Evolutionary conservation across 495 filamentous ascomycete genomes (phyloP), one percentile per base, ranked within the genome.

Genomic region (Penicillium robsamsonii): DNA sequence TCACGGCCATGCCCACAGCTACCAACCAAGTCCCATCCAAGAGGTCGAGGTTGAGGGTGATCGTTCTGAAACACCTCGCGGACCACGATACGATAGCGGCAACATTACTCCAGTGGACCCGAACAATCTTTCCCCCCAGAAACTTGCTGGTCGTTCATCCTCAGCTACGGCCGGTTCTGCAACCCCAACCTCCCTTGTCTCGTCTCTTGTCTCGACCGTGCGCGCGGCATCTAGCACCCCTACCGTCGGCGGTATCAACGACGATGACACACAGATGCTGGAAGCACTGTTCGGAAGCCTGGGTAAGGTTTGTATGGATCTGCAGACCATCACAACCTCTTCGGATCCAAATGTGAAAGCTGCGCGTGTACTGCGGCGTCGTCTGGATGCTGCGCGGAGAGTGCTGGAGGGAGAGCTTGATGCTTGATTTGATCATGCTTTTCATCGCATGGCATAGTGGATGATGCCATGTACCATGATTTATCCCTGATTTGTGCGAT

Each of bases 241-340:
- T 12, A 61, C 37, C 5, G 43, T 53, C 1, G 66, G 60, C 66
- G 80, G 72, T 60, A 68, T 90, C 37, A 80, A 81, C 45, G 79
- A 83, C 38, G 84, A 89, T 44, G 89, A 92, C 60, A 85, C 86
- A 59, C 82, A 86, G 53, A 80, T 93, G 13, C 80, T 93, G n/a
- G 88, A 92, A 63, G 75, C 82, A 46, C 72, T 96, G 5, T 85
- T 92, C 10, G 79, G 82, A n/a, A 89, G 85, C 53, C 74, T 96
- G 17, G 84, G 87, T 7, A 81, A 83, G 63, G 88, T 81, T 67
- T 93, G 71, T 67, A 67, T 82, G 46, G 83, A 84, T 24, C 68
- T 96, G 51, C 84, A 89, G 52, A 83, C 85, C 54, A 80, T 75
- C 41, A 79, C 73, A 2, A 69, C 66, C 15, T 67, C 69, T 0